Conservation (phyloP, 768 basidiomycete species). For the Collybiopsis luxurians region DNA sequence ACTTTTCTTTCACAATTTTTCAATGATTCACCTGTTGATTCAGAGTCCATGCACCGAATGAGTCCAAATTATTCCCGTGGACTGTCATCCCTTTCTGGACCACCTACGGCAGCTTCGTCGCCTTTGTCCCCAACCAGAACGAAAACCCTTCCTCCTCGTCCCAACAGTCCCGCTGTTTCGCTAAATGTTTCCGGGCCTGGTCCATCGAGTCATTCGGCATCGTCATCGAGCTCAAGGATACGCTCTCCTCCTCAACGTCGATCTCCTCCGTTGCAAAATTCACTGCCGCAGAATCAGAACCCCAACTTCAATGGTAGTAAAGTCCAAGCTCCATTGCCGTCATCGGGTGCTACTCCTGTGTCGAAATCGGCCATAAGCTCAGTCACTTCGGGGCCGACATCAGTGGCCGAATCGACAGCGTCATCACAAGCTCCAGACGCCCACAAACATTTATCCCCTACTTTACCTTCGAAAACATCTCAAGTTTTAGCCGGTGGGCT, state of each 20-base stretch:
- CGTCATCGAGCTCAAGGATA: slow-evolving; percentile 8
- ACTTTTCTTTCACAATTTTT: slow-evolving; percentile 37
- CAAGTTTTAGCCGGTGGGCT: no score
- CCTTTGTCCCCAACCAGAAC: slow-evolving; percentile 36
- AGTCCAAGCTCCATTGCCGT: no score
- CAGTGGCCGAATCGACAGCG: no score
- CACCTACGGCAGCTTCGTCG: slow-evolving; percentile 16
- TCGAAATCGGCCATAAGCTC: no score
- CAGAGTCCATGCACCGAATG: slow-evolving; percentile 14
- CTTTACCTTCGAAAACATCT: no score
- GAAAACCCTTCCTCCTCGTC: slow-evolving; percentile 22
- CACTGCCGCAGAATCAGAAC: neutral
- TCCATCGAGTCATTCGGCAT: slow-evolving; percentile 13
- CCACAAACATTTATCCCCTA: no score
- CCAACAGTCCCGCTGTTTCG: neutral
- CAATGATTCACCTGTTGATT: slow-evolving; percentile 7
- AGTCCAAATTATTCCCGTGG: slow-evolving; percentile 6
- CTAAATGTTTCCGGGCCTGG: slow-evolving; percentile 21
- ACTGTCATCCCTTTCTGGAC: slow-evolving; percentile 16
- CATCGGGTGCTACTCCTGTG: no score
- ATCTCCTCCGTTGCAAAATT: slow-evolving; percentile 1
- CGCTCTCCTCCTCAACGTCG: slow-evolving; percentile 7
- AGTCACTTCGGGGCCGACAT: no score
- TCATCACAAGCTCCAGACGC: no score
- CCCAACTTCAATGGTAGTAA: no score